A percentile compares a stretch with the other conserved stretches of the same genome.
Conservation (phyloP, 108 stramenopile species). For the Mediolabrus comicus region DNA sequence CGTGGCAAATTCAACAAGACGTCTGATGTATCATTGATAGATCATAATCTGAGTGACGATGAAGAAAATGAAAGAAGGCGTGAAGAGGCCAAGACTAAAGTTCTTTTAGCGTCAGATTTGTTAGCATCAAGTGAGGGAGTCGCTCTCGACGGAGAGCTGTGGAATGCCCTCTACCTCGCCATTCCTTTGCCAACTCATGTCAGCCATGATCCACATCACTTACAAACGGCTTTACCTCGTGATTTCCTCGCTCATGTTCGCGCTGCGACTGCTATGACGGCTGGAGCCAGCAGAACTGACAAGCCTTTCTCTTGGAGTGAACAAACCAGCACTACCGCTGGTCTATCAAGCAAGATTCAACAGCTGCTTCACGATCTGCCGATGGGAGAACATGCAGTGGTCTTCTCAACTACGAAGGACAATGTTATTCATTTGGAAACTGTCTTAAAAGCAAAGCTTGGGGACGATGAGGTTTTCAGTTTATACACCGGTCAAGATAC, state of each 20-base stretch:
- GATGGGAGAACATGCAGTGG: conserved; percentile 37
- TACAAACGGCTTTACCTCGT: conserved; percentile 38
- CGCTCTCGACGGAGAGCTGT: conserved; percentile 40
- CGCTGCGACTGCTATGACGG: conserved; percentile 15
- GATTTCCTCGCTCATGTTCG: conserved; percentile 45
- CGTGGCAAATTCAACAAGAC: conserved; percentile 26
- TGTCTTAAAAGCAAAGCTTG: conserved; percentile 14
- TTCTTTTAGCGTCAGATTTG: conserved; percentile 35
- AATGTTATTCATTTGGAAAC: conserved; percentile 26
- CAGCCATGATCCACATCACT: background rate
- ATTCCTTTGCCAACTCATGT: conserved; percentile 41
- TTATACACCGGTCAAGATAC: conserved; percentile 45
- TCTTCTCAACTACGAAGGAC: conserved; percentile 46
- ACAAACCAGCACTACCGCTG: background rate
- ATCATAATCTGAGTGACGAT: conserved; percentile 29
- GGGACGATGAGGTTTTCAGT: conserved; percentile 13
- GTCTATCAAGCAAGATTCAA: conserved; percentile 50
- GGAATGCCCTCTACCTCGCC: conserved; percentile 40
- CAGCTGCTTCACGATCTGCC: conserved; percentile 41
- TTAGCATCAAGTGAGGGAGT: conserved; percentile 42
- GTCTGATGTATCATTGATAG: conserved; percentile 21
- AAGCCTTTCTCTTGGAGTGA: background rate
- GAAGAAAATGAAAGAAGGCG: conserved; percentile 9
- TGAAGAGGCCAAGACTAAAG: conserved; percentile 13
- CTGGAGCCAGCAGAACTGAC: background rate